Evolutionary conservation across 2,329 filamentous ascomycete species (phyloP).

Genomic region (Sordariomycetes sp.): DNA sequence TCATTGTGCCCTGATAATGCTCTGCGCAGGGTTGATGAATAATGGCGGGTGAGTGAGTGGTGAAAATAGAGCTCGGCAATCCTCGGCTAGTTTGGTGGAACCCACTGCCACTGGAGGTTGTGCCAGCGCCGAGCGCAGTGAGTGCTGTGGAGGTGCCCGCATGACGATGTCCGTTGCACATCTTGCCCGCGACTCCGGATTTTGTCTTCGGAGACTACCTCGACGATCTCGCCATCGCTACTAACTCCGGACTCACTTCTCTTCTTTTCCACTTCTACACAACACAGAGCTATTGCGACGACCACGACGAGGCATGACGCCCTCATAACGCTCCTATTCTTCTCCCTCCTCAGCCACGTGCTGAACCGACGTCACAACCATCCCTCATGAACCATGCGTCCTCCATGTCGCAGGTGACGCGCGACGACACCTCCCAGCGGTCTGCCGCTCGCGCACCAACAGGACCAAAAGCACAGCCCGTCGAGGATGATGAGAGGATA

Average conservation of each 20-base stretch:
- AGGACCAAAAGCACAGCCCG: conserved; percentile 7
- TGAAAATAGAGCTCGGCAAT: conserved; percentile 8
- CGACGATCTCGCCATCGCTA: too few species aligned
- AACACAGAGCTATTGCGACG: too few species aligned
- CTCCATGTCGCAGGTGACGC: conserved; percentile 29
- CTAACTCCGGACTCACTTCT: too few species aligned
- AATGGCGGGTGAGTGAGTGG: not conserved
- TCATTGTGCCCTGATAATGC: not conserved
- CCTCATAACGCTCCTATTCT: not conserved
- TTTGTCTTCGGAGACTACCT: too few species aligned
- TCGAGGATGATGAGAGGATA: conserved; percentile 31
- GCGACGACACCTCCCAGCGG: conserved; percentile 16
- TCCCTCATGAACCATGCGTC: conserved; percentile 46
- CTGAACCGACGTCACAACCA: not conserved
- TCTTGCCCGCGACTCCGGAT: not conserved
- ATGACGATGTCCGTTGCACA: too few species aligned
- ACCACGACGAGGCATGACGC: not conserved
- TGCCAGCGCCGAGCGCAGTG: not conserved
- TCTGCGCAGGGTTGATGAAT: not conserved
- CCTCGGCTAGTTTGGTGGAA: conserved; percentile 7
- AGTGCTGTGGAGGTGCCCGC: not conserved
- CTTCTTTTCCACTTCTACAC: not conserved
- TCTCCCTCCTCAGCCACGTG: not conserved
- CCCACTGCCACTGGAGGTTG: not conserved
- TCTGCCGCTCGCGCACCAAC: too few species aligned